Evolutionary conservation across 371 early-diverging fungal genomes (phyloP).

Genomic region (Basidiobolus meristosporus): DNA sequence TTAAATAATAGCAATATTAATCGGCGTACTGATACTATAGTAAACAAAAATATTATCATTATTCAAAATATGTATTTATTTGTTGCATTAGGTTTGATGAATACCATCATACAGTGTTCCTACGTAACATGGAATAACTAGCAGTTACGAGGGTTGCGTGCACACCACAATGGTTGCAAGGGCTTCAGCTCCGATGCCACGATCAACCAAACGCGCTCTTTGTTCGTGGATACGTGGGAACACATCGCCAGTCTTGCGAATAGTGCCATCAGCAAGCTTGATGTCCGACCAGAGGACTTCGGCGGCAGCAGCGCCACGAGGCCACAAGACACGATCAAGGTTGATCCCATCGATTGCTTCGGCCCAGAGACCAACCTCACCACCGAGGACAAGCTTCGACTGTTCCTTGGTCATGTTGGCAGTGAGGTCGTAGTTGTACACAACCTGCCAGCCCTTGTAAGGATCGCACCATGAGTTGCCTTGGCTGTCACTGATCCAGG

Average conservation of each 20-base stretch:
- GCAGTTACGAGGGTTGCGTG: slow-evolving; percentile 40
- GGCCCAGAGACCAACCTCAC: slow-evolving; percentile 48
- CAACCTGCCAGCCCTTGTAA: slow-evolving; percentile 64
- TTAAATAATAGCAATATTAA: no score
- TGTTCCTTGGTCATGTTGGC: slow-evolving; percentile 8
- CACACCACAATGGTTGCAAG: slow-evolving; percentile 49
- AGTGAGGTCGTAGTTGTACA: slow-evolving; percentile 39
- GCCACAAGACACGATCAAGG: slow-evolving; percentile 47
- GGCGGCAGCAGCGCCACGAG: slow-evolving; percentile 45
- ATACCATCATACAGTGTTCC: no score
- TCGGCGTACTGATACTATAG: no score
- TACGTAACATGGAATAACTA: no score
- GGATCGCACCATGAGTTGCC: slow-evolving; percentile 63
- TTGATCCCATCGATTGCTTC: slow-evolving; percentile 44
- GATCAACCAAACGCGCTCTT: slow-evolving; percentile 43
- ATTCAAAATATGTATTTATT: no score
- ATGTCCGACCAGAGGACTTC: slow-evolving; percentile 60
- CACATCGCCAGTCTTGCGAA: slow-evolving; percentile 33
- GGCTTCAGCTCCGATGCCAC: slow-evolving; percentile 48
- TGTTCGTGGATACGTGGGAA: slow-evolving; percentile 48
- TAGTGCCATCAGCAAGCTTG: slow-evolving; percentile 22
- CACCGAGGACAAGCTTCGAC: no score
- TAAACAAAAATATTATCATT: no score
- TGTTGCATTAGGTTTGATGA: no score
- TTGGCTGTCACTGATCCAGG: no score